phyloP scores from a whole-genome alignment of 2,329 filamentous ascomycete genomes.

The Talaromyces verruculosus region DNA sequence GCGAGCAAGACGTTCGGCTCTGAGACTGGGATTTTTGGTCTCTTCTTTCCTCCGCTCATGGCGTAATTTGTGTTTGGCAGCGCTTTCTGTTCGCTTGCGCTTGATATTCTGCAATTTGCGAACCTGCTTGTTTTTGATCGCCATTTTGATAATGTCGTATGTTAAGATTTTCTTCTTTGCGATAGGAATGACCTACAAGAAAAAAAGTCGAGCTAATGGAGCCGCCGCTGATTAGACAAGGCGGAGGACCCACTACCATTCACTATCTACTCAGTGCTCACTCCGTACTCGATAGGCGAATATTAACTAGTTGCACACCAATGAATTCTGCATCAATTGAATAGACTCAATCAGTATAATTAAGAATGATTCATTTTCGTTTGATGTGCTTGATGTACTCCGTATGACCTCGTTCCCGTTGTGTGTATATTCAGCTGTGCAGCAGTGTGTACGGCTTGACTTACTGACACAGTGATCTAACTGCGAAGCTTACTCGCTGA shows the following conservation, averaged over 20 bases:
- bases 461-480: not conserved
- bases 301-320: too few relatives aligned
- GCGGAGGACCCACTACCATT: not conserved
- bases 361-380: too few relatives aligned
- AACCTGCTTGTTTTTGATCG: conserved; percentile 68
- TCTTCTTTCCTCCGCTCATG: conserved; percentile 82
- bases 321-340: too few relatives aligned
- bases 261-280: too few relatives aligned
- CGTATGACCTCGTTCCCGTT: not conserved
- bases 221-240: conserved; percentile 15
- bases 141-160: conserved; percentile 46
- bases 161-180: conserved; percentile 2
- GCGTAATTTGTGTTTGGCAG: conserved; percentile 71
- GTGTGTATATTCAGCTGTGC: not conserved
- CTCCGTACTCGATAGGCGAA: too few relatives aligned
- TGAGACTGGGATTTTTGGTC: conserved; percentile 74
- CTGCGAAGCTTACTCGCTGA: not conserved
- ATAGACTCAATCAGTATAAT: too few relatives aligned
- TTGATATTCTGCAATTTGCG: conserved; percentile 76
- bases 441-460: not conserved
- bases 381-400: too few relatives aligned
- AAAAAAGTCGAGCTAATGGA: conserved; percentile 26
- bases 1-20: conserved; percentile 68
- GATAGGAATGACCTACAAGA: conserved; percentile 19
- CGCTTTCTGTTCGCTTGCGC: conserved; percentile 74